Base-by-base conservation (phyloP, 768 basidiomycete genomes). In the Cytidiella melzeri region DNA sequence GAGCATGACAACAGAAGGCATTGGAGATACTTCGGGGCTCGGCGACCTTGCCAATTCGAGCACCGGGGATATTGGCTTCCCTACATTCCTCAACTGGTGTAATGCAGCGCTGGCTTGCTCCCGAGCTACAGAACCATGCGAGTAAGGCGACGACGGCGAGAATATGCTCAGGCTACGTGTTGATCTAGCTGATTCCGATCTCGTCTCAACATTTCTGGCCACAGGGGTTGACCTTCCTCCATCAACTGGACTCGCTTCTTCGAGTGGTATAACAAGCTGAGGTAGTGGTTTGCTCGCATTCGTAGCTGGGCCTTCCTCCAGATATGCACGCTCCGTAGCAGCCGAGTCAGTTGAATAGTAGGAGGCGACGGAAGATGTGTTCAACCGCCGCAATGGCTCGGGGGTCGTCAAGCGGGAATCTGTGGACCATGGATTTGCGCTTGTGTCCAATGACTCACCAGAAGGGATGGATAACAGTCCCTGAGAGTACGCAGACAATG, bases 381-480 rank as follows among this genome's bases (percentile, higher is more conserved):
- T 40, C 15, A 40, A 27, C 18, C 25, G 7, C 12, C 41, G 39
- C 13, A 27, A 20, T 3, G n/a, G 10, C 25, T 42, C 23, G 19
- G 47, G 40, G 25, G 21, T 21, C 18, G 24, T 40, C 5, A 48
- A 2, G 7, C 24, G 47, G 21, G 25, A 48, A 9, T n/a, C 41
- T 40, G 23, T n/a, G 26, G 24, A 48, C 39, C 39, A 48, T 1
- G 40, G 26, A 21, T 25, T 11, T 19, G 44, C 30, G n/a, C 39
- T 34, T 10, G 30, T 28, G 6, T 10, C n/a, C 6, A 43, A 6
- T 4, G 52, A 48, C 7, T 27, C 9, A 18, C 36, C 46, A 34
- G 52, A 49, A 13, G 52, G 48, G 15, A 54, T 54, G 18, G 52
- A 40, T 2, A 43, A 28, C 15, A 54, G 30, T 7, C 45, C 45